Evolutionary conservation across 345 rosid species (phyloP).

Genomic region (Eucalyptus globulus): DNA sequence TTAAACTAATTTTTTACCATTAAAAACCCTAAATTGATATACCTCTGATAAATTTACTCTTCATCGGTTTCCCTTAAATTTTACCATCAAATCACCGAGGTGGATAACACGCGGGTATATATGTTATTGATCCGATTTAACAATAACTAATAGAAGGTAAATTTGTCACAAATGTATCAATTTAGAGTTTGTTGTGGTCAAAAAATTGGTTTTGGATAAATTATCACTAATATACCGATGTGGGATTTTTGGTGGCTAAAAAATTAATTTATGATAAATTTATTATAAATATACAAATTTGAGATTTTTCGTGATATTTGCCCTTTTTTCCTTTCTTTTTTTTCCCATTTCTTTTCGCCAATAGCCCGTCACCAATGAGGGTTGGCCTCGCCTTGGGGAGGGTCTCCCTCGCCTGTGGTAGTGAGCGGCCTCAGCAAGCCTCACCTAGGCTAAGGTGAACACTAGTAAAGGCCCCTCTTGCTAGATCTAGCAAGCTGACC

Average conservation of each 20-base stretch:
- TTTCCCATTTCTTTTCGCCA: not conserved
- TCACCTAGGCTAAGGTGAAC: not conserved
- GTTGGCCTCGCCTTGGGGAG: fast-evolving
- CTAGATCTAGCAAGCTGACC: not conserved
- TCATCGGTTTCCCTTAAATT: too few species aligned
- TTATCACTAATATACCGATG: fast-evolving
- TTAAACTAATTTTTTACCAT: fast-evolving
- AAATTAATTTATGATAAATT: too few species aligned
- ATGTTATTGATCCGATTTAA: too few species aligned
- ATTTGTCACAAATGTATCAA: too few species aligned
- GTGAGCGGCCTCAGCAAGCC: fast-evolving
- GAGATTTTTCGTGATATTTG: fast-evolving
- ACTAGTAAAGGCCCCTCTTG: not conserved
- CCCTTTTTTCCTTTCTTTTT: too few species aligned
- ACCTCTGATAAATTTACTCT: fast-evolving
- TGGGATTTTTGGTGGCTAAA: fast-evolving
- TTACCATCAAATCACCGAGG: fast-evolving
- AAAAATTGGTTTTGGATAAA: too few species aligned
- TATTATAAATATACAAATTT: too few species aligned
- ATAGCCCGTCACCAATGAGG: fast-evolving
- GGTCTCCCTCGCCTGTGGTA: not conserved
- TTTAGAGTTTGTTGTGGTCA: too few species aligned
- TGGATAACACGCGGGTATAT: fast-evolving
- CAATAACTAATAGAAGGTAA: too few species aligned
- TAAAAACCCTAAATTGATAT: fast-evolving